These are phyloP conservation scores for Thermothielavioides terrestris DNA, from an alignment of 495 filamentous ascomycete species.

Conservation along the genomic window DNA sequence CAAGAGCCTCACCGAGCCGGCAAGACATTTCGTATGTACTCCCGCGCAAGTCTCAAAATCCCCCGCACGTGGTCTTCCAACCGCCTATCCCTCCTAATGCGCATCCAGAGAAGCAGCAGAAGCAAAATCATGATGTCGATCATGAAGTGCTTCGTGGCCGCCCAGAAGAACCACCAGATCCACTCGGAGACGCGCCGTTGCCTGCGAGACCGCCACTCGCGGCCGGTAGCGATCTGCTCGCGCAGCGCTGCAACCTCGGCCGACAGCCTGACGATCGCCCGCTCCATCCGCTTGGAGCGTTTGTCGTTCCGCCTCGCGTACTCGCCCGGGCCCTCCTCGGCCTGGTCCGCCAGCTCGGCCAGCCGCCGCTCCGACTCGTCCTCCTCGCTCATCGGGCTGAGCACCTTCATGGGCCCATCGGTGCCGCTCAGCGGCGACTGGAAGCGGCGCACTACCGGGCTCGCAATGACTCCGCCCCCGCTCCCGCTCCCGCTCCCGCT, in stretches of 20 bases:
- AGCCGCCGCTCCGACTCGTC: slow-evolving; percentile 55
- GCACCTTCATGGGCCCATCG: slow-evolving; percentile 53
- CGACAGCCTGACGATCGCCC: slow-evolving; percentile 80
- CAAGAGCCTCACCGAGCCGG: slow-evolving; percentile 38
- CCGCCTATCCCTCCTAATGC: slow-evolving; percentile 63
- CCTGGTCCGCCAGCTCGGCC: slow-evolving; percentile 32
- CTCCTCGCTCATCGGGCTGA: slow-evolving; percentile 73
- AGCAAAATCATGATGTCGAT: slow-evolving; percentile 63
- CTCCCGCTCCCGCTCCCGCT: not conserved
- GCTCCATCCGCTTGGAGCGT: slow-evolving; percentile 79
- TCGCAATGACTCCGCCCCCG: slow-evolving; percentile 3
- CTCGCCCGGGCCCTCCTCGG: slow-evolving; percentile 37
- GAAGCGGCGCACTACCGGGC: slow-evolving; percentile 32
- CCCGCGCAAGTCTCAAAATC: slow-evolving; percentile 52
- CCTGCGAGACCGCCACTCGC: slow-evolving; percentile 46
- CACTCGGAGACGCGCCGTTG: slow-evolving; percentile 56
- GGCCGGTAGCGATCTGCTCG: slow-evolving; percentile 73
- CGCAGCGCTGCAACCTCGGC: slow-evolving; percentile 89
- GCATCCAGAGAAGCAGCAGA: slow-evolving; percentile 68
- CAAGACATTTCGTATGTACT: slow-evolving; percentile 47
- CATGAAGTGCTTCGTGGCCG: slow-evolving; percentile 60
- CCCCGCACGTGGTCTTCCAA: slow-evolving; percentile 67
- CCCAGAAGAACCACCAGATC: slow-evolving; percentile 63
- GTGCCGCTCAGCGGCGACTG: slow-evolving; percentile 37
- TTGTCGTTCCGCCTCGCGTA: slow-evolving; percentile 40